phyloP scores from a whole-genome alignment of 345 rosid genomes.

The Acer saccharum region DNA sequence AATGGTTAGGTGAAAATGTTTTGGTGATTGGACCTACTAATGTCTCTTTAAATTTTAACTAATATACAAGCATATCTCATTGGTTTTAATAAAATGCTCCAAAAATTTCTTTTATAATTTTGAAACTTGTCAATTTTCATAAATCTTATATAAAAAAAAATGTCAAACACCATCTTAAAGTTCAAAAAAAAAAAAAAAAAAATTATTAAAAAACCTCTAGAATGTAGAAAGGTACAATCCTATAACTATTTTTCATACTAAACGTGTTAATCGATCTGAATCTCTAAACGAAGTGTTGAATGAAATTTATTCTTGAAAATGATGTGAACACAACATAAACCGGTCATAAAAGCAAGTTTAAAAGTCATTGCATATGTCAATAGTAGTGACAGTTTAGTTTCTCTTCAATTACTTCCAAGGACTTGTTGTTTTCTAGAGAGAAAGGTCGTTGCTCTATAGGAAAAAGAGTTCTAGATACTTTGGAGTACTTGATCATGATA shows the following conservation, averaged over 20 bases:
- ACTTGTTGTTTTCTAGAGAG: background rate
- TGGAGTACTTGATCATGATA: background rate
- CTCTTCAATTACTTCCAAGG: background rate
- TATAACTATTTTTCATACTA: too few relatives aligned
- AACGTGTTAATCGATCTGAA: too few relatives aligned
- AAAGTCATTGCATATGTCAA: background rate
- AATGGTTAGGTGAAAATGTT: background rate
- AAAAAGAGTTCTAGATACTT: background rate
- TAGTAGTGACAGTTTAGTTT: background rate
- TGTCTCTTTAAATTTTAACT: background rate
- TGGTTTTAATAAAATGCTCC: too few relatives aligned
- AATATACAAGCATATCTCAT: too few relatives aligned
- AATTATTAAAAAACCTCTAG: too few relatives aligned
- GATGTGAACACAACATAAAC: background rate
- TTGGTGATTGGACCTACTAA: background rate
- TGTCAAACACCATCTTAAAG: too few relatives aligned
- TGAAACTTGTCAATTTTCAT: too few relatives aligned
- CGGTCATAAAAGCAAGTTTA: background rate
- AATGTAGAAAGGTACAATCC: too few relatives aligned
- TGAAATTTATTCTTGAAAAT: background rate
- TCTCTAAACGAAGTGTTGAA: too few relatives aligned
- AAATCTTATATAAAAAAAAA: too few relatives aligned
- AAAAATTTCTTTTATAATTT: too few relatives aligned
- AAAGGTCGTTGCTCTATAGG: background rate
- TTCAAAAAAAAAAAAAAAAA: too few relatives aligned